Conservation (phyloP, 331 rosid genomes). For the Cydonia oblonga region DNA sequence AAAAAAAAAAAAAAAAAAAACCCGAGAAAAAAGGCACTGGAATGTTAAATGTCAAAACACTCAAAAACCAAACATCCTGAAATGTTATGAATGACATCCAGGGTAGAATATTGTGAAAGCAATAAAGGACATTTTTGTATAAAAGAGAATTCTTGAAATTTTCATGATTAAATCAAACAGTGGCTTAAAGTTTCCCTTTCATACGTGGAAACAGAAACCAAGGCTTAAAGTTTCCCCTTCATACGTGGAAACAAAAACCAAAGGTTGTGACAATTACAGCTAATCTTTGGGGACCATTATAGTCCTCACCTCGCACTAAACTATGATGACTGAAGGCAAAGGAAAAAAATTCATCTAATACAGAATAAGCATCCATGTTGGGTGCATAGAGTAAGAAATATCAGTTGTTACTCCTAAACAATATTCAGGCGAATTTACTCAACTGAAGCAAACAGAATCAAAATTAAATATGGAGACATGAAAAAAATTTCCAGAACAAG, state of each 20-base stretch:
- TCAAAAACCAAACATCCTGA: not conserved
- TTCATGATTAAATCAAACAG: not conserved
- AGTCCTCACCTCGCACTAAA: not conserved
- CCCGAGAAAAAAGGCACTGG: constrained; percentile 1
- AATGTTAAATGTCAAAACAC: not conserved
- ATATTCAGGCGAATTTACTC: not conserved
- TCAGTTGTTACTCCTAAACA: not conserved
- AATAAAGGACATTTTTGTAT: not conserved
- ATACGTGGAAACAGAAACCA: not conserved
- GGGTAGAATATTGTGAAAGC: not conserved
- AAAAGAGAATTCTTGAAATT: not conserved
- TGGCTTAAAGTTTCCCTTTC: not conserved
- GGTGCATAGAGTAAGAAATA: not conserved
- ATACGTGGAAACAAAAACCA: not conserved
- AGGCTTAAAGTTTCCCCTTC: not conserved
- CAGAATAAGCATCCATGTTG: not conserved
- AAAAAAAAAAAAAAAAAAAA: not conserved
- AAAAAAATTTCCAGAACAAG: not conserved
- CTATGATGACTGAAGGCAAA: not conserved
- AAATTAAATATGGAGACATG: not conserved
- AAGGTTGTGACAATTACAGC: not conserved
- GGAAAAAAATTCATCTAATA: not conserved
- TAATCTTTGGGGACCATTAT: not conserved
- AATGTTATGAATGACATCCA: not conserved
- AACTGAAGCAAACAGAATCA: not conserved